Conservation (phyloP, 306 rosid species). For the Canavalia gladiata region DNA sequence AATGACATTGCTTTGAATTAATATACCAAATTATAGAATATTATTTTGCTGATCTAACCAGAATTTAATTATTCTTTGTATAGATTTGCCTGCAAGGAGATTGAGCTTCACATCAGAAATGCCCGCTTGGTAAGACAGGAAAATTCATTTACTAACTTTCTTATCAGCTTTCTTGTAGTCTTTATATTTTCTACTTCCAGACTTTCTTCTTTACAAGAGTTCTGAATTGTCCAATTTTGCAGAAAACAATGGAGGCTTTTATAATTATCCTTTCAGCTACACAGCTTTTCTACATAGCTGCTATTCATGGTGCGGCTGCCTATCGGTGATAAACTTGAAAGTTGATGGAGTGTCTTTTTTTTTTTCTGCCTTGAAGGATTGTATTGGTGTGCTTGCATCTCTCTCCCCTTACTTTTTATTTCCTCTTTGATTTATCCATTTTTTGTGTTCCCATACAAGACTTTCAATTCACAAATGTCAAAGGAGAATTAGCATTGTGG, state of each 20-base stretch:
- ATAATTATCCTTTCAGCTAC: constrained; percentile 89
- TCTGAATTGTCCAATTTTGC: constrained; percentile 50
- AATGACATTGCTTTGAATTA: neutral
- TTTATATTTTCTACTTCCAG: neutral
- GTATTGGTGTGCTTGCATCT: constrained; percentile 25
- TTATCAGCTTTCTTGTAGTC: constrained; percentile 3
- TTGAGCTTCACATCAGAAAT: constrained; percentile 71
- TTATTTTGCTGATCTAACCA: constrained; percentile 35
- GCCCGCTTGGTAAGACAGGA: constrained; percentile 72
- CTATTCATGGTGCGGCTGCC: constrained; percentile 60
- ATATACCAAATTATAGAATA: neutral
- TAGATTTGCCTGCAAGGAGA: constrained; percentile 93
- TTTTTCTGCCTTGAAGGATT: constrained; percentile 28
- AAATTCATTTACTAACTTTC: constrained; percentile 9
- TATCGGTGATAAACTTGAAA: constrained; percentile 44
- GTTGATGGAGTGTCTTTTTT: neutral
- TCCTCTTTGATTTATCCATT: neutral
- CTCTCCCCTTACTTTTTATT: neutral
- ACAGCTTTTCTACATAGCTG: constrained; percentile 78
- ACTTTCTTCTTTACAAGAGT: neutral
- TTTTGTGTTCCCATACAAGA: constrained; percentile 24
- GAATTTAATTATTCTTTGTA: constrained; percentile 13
- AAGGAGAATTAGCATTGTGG: constrained; percentile 36
- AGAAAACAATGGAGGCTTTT: constrained; percentile 95
- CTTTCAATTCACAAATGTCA: constrained; percentile 18